Percentiles rank a stretch among this genome's conserved stretches.
Evolutionary conservation across 441 rosid genomes (phyloP).

Genomic region (Aquilaria agallochum): DNA sequence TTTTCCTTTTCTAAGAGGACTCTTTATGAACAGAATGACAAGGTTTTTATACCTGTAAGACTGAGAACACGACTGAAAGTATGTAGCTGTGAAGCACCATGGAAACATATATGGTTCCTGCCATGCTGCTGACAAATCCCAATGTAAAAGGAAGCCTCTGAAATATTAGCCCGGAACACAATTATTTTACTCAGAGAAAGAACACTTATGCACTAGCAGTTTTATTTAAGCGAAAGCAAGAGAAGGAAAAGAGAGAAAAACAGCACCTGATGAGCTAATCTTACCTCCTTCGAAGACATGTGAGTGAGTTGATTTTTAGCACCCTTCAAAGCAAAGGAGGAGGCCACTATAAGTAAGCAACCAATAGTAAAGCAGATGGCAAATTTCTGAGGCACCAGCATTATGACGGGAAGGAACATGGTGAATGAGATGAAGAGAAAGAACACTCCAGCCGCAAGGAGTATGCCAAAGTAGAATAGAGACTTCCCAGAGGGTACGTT

Average conservation of each 20-base stretch:
- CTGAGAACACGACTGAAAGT: conserved; percentile 61
- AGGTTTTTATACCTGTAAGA: conserved; percentile 43
- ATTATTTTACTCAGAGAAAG: too few relatives aligned
- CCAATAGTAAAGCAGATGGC: conserved; percentile 67
- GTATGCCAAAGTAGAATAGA: conserved; percentile 46
- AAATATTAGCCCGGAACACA: background rate
- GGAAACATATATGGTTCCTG: conserved; percentile 60
- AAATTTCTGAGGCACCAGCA: conserved; percentile 67
- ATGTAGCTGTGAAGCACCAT: conserved; percentile 69
- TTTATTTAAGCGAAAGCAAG: background rate
- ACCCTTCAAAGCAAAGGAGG: conserved; percentile 64
- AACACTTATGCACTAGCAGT: background rate
- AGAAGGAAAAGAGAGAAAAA: background rate
- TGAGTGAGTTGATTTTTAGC: conserved; percentile 54
- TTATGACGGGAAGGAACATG: conserved; percentile 61
- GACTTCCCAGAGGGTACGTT: conserved; percentile 60
- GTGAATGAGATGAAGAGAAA: conserved; percentile 54
- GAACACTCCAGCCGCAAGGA: conserved; percentile 56
- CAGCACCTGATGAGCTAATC: background rate
- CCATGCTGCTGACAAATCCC: conserved; percentile 56
- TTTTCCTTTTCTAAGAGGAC: background rate
- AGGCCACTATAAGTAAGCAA: conserved; percentile 45
- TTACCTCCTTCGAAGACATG: conserved; percentile 62
- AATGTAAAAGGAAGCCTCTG: conserved; percentile 68
- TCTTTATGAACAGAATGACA: conserved; percentile 2